Conservation (phyloP, 805 yeast species). For the Kockiozyma suomiensis region DNA sequence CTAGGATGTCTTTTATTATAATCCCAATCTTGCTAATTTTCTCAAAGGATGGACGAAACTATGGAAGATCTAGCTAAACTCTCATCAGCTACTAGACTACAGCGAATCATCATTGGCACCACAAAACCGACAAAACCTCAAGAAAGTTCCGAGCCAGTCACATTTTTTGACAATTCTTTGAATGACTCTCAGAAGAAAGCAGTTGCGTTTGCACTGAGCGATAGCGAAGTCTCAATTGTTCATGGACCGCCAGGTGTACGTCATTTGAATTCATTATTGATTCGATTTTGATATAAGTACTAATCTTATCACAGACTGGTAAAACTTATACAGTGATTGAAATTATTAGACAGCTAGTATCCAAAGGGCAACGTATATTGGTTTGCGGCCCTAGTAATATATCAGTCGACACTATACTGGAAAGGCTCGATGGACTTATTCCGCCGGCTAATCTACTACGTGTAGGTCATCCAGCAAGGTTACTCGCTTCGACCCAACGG, state of each 20-base stretch:
- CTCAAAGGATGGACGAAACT: conserved; percentile 60
- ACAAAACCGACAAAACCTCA: conserved; percentile 37
- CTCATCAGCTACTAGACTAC: conserved; percentile 44
- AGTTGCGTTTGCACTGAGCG: conserved; percentile 60
- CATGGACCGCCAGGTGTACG: conserved; percentile 75
- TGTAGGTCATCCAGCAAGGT: conserved; percentile 92
- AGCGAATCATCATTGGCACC: conserved; percentile 55
- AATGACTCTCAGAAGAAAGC: conserved; percentile 77
- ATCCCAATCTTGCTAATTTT: neutral
- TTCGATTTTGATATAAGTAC: neutral
- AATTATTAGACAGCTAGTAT: conserved; percentile 69
- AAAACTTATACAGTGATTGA: conserved; percentile 86
- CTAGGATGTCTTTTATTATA: neutral
- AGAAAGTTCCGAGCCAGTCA: conserved; percentile 14
- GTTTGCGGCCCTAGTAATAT: conserved; percentile 95
- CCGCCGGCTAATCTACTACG: conserved; percentile 62
- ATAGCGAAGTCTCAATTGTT: conserved; percentile 55
- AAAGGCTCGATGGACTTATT: conserved; percentile 57
- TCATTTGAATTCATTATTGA: too few relatives aligned
- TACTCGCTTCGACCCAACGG: conserved; percentile 59
- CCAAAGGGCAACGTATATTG: conserved; percentile 59
- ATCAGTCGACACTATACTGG: conserved; percentile 82
- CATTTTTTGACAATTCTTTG: conserved; percentile 50
- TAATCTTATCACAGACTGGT: conserved; percentile 51
- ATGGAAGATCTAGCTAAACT: conserved; percentile 57